These are phyloP conservation scores for Yamagishiella unicocca DNA, from an alignment of 139 green algal species.

Conservation along the genomic window DNA sequence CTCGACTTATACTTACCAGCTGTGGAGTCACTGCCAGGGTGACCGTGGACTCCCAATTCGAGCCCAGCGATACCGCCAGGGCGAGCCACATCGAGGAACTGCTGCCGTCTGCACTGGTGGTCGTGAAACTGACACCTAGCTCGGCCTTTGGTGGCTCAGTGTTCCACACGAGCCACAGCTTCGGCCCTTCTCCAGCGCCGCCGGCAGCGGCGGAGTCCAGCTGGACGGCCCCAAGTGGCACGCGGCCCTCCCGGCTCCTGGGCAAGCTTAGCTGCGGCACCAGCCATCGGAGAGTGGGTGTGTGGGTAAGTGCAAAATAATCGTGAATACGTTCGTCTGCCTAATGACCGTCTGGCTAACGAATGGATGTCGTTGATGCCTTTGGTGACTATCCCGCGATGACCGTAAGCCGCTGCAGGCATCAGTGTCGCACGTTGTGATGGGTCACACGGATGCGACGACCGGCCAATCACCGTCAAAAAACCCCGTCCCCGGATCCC, in stretches of 20 bases:
- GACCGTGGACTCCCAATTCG: not conserved
- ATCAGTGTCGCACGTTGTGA: no score
- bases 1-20: no score
- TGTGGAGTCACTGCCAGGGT: not conserved
- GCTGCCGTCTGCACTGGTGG: not conserved
- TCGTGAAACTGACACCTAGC: not conserved
- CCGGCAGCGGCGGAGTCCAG: not conserved
- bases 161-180: not conserved
- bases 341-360: no score
- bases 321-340: no score
- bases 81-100: constrained; percentile 14
- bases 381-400: no score
- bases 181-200: not conserved
- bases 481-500: no score
- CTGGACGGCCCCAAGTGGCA: not conserved
- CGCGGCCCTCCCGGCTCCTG: not conserved
- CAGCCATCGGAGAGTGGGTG: no score
- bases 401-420: no score
- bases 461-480: no score
- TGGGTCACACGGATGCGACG: no score
- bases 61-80: not conserved
- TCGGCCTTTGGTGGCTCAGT: not conserved
- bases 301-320: no score
- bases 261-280: not conserved
- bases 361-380: no score